Base-by-base conservation (phyloP, 495 filamentous ascomycete genomes). In the Penicillium malachiteum region DNA sequence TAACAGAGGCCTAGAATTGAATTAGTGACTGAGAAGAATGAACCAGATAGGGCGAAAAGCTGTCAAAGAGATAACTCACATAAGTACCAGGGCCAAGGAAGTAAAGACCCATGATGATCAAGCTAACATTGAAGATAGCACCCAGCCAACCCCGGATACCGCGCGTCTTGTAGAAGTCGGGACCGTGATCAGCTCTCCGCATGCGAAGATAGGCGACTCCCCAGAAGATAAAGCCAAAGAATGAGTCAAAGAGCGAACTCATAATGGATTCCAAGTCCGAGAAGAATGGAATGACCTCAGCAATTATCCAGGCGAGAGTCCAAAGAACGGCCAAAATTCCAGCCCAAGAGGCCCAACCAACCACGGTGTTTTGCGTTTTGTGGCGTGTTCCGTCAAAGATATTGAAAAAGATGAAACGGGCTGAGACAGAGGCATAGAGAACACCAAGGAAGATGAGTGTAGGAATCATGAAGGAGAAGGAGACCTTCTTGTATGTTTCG, bases 221-320 rank as follows among this genome's bases (percentile, higher is more conserved):
- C 91, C 91, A 96, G 79, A 94, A 96, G 63, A 95, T 93, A 73
- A 93, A 96, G 14, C 91, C 91, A 56, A 96, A 96, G 75, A 94
- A 95, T 21, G 87, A 91, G 69, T 96, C 91, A 62, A 96, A 96
- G 12, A 96, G 81, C 14, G 89, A 89, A 58, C 89, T 92, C 89
- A 95, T 92, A 49, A 96, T 81, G 7, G 86, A 87, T 9, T 93
- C 77, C 35, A 96, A 77, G 48, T 89, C 88, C 26, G 86, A 86
- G 75, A 96, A 96, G 81, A 96, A 95, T 0, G 91, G 91, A 60
- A 96, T 94, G 44, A 92, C 88, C 60, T 94, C 88, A 2, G 91
- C 89, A 57, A 94, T 88, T 64, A 95, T 81, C 73, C 91, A 94
- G 38, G 89, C 90, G 7, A 82, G 35, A 37, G 90, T 66, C 91